Conservation (phyloP, 192 early-diverging fungal species). For the Linnemannia elongata region DNA sequence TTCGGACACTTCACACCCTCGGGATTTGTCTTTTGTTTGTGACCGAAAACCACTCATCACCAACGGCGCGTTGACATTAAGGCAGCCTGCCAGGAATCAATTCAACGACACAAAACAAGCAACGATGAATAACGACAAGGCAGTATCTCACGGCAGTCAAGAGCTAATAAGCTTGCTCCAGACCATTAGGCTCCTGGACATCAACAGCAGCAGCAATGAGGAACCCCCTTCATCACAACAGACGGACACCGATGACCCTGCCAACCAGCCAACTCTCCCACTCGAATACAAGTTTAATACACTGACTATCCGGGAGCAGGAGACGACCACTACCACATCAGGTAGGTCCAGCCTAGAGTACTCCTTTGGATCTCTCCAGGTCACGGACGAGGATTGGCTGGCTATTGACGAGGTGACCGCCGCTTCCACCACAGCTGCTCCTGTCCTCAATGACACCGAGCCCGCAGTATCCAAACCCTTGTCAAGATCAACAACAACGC, state of each 20-base stretch:
- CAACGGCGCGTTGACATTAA: no score
- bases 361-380: slow-evolving; percentile 30
- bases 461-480: neutral
- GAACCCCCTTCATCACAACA: neutral
- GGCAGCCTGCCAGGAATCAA: no score
- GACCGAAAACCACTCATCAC: no score
- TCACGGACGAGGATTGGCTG: slow-evolving; percentile 32
- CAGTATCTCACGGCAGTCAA: neutral
- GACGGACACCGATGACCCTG: neutral
- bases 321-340: neutral
- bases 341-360: slow-evolving; percentile 28
- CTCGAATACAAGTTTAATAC: neutral
- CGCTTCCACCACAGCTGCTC: no score
- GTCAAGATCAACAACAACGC: neutral
- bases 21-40: neutral
- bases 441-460: neutral
- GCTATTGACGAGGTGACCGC: slow-evolving; percentile 9
- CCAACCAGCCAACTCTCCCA: neutral
- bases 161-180: neutral
- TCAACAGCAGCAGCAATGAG: neutral
- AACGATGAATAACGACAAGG: no score
- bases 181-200: neutral
- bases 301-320: neutral
- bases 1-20: neutral
- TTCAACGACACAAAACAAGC: no score